Evolutionary conservation across 2,329 filamentous ascomycete species (phyloP).

Genomic region (Hypoxylon sp.): DNA sequence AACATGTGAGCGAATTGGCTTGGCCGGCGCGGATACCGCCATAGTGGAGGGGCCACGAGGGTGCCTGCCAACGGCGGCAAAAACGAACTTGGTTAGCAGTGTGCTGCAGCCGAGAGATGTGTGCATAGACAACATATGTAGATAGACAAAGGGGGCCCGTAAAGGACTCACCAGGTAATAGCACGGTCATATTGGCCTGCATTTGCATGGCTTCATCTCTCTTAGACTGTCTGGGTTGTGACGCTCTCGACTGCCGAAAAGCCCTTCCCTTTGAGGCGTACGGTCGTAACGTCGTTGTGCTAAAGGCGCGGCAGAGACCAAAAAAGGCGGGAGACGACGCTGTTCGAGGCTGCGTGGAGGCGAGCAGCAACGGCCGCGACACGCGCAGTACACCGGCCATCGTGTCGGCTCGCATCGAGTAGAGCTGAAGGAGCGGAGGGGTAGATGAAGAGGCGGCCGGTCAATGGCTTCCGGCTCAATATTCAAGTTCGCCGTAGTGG

Average conservation of each 20-base stretch:
- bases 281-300: constrained; percentile 25
- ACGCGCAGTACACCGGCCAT: constrained; percentile 38
- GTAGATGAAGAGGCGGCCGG: neutral
- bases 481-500: neutral
- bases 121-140: neutral
- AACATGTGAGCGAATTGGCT: constrained; percentile 43
- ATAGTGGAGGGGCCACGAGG: constrained; percentile 49
- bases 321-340: constrained; percentile 26
- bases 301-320: constrained; percentile 29
- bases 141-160: neutral
- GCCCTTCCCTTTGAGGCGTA: constrained; percentile 14
- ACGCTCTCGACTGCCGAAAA: neutral
- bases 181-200: constrained; percentile 18
- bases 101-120: neutral
- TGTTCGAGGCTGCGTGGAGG: constrained; percentile 10
- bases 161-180: constrained; percentile 44
- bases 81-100: constrained; percentile 3
- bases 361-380: constrained; percentile 34
- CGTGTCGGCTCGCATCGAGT: neutral
- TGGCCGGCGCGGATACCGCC: constrained; percentile 46
- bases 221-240: neutral
- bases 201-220: neutral
- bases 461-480: constrained; percentile 16
- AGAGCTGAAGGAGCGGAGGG: neutral
- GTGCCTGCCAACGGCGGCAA: constrained; percentile 41